Evolutionary conservation across 352 stramenopile genomes (phyloP).

Genomic region (Thalassiosira livingstoniorum): DNA sequence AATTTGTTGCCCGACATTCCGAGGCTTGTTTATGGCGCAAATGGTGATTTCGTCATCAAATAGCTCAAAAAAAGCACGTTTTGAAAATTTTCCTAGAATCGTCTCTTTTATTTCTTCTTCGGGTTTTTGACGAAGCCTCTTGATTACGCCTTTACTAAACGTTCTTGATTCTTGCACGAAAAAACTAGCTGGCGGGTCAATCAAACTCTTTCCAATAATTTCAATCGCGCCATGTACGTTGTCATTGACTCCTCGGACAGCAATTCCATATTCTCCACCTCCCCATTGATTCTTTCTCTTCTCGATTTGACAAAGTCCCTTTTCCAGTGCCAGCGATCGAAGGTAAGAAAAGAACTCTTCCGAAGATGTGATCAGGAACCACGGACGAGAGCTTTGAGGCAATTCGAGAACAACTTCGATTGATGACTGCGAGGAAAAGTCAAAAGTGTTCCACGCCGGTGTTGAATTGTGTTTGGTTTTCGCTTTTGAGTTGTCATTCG

Average conservation of each 20-base stretch:
- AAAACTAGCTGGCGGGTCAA: conserved; percentile 31
- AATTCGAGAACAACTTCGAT: conserved; percentile 12
- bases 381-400: neutral
- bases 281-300: conserved; percentile 28
- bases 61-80: conserved; percentile 15
- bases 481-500: too few species aligned
- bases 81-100: conserved; percentile 17
- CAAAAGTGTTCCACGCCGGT: too few species aligned
- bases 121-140: conserved; percentile 16
- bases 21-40: conserved; percentile 7
- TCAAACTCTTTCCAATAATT: conserved; percentile 1
- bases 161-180: conserved; percentile 28
- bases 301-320: conserved; percentile 22
- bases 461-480: too few species aligned
- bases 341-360: conserved; percentile 18
- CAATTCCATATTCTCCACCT: conserved; percentile 20
- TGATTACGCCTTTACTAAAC: conserved; percentile 26
- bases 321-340: conserved; percentile 14
- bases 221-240: neutral
- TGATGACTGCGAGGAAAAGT: too few species aligned
- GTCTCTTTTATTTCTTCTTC: neutral
- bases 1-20: conserved; percentile 1
- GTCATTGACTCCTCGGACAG: conserved; percentile 16
- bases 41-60: conserved; percentile 11
- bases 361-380: conserved; percentile 13